These are phyloP conservation scores for Yamadazyma takamatsuzukensis DNA, from an alignment of 805 yeast species.

Conservation along the genomic window DNA sequence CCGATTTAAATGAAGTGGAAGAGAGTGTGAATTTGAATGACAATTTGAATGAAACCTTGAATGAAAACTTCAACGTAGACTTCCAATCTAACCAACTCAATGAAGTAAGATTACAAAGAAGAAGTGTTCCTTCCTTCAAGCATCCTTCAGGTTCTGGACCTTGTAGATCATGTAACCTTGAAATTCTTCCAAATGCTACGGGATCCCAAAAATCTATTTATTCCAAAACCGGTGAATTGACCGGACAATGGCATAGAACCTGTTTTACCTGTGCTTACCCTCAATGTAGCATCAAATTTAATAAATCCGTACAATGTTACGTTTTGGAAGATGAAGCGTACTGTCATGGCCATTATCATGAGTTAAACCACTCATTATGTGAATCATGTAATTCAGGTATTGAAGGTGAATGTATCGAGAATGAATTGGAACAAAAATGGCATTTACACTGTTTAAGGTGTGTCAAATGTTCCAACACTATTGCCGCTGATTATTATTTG, in stretches of 20 bases:
- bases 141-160: slow-evolving; percentile 69
- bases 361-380: slow-evolving; percentile 72
- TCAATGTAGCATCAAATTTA: slow-evolving; percentile 55
- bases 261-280: slow-evolving; percentile 69
- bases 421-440: slow-evolving; percentile 65
- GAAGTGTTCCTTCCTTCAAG: slow-evolving; percentile 7
- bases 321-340: slow-evolving; percentile 77
- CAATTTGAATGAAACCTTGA: too few species aligned
- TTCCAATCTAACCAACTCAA: slow-evolving; percentile 1
- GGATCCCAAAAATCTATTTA: slow-evolving; percentile 59
- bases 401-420: slow-evolving; percentile 88
- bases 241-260: slow-evolving; percentile 91
- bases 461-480: slow-evolving; percentile 49
- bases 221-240: slow-evolving; percentile 78
- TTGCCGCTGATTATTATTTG: slow-evolving; percentile 53
- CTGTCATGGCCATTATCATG: slow-evolving; percentile 77
- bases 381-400: slow-evolving; percentile 67
- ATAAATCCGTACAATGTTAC: slow-evolving; percentile 64
- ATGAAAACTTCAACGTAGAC: too few species aligned
- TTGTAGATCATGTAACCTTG: slow-evolving; percentile 67
- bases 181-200: slow-evolving; percentile 40
- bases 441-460: slow-evolving; percentile 75
- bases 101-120: slow-evolving; percentile 4
- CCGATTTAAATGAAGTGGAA: neutral
- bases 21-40: too few species aligned